Conservation (phyloP, 106 monocot genomes). For the Allium sativum region DNA sequence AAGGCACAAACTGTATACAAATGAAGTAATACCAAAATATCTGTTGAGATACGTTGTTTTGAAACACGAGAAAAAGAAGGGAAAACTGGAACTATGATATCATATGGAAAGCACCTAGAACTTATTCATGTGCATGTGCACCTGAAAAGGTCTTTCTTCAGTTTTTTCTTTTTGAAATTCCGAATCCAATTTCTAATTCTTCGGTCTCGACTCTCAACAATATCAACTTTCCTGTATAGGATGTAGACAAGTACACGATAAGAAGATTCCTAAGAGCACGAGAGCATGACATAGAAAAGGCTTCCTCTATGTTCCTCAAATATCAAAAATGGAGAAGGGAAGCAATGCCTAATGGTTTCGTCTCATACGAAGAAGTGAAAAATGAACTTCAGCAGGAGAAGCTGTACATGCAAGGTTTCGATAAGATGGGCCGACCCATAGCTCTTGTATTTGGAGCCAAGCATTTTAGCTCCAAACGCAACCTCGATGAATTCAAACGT, state of each 20-base stretch:
- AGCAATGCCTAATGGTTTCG: slow-evolving; percentile 54
- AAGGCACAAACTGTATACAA: too few relatives aligned
- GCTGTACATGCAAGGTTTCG: slow-evolving; percentile 56
- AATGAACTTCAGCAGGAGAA: slow-evolving; percentile 60
- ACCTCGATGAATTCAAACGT: slow-evolving; percentile 70
- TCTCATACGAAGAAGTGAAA: slow-evolving; percentile 41
- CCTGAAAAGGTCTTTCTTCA: too few relatives aligned
- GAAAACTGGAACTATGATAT: too few relatives aligned
- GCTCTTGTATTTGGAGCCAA: slow-evolving; percentile 32
- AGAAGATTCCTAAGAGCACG: slow-evolving; percentile 75
- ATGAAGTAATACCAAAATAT: too few relatives aligned
- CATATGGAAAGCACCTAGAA: too few relatives aligned
- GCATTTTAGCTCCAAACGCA: slow-evolving; percentile 36
- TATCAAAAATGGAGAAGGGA: slow-evolving; percentile 52
- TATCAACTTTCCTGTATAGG: slow-evolving; percentile 16
- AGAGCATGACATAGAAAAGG: slow-evolving; percentile 54
- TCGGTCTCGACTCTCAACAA: too few relatives aligned
- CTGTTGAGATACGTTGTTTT: too few relatives aligned
- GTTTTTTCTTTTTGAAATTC: too few relatives aligned
- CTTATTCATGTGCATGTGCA: too few relatives aligned
- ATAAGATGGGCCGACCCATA: slow-evolving; percentile 53
- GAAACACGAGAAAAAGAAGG: too few relatives aligned
- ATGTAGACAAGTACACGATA: slow-evolving; percentile 45
- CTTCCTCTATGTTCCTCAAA: slow-evolving; percentile 45
- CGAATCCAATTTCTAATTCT: too few relatives aligned